Base-by-base conservation (phyloP, 805 yeast species). In the Metschnikowia similis region DNA sequence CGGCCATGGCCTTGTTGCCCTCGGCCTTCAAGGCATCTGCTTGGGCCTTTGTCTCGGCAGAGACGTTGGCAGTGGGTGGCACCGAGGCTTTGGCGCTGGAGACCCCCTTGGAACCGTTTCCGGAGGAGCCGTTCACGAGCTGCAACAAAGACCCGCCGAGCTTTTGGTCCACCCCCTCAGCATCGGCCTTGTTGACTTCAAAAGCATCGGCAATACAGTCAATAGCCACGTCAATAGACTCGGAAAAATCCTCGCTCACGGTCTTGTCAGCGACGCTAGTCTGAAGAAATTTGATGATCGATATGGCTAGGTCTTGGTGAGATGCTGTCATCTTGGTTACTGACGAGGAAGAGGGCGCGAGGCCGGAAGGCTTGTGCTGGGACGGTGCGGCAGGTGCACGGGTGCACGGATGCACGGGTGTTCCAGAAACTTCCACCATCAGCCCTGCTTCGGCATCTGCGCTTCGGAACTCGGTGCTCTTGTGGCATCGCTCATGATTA, bases 121-220 rank as follows among this genome's bases (percentile, higher is more conserved):
- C 41, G 21, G 56, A 51, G 21, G 53, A 43, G 42, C 26, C 31
- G 34, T 59, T 56, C 29, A 85, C 59, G 39, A 85, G 62, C 41
- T 81, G 77, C 29, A 59, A 55, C 56, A 83, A 75, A 9, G 69
- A 62, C 43, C 80, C 85, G 35, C 66, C 71, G 61, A 77, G 81
- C 54, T 69, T 76, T 16, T 66, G 52, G 10, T 71, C 54, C 36
- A 51, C 36, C 8, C 67, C 53, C 5, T 65, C 59, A 34, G 67
- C 58, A 34, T 76, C 76, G 21, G 71, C 72, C 57, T 77, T 76
- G 56, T 79, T 75, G 27, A 91, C 83, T 45, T 76, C 83, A 65
- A 85, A 92, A 9, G 96, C 89, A 60, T 91, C 98, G 26, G 87
- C 81, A 50, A 94, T 81, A 73, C 97, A 89, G 63, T 89, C 96